Conservation (phyloP, 2,329 filamentous ascomycete species). For the Elsinoe fawcettii region DNA sequence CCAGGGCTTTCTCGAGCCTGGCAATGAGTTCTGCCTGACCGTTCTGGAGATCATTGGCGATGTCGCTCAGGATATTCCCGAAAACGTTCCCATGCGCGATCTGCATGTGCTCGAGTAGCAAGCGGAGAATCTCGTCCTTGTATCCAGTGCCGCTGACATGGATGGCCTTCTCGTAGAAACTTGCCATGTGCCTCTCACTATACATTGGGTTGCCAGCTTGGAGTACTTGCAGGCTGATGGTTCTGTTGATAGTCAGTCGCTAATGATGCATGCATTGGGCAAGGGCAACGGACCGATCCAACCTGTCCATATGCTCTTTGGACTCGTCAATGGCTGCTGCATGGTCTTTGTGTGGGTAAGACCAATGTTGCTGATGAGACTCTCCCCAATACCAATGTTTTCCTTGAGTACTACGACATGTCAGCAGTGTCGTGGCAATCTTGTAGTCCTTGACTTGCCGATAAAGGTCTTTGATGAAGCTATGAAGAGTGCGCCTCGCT, state of each 20-base stretch:
- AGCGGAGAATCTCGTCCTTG: neutral
- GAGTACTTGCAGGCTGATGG: neutral
- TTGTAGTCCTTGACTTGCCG: neutral
- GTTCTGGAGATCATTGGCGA: neutral
- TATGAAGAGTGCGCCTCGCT: neutral
- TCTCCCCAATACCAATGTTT: neutral
- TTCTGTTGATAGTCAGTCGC: neutral
- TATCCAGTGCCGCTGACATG: neutral
- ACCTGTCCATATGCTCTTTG: neutral
- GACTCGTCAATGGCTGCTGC: neutral
- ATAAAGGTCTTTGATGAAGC: neutral
- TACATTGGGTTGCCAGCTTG: neutral
- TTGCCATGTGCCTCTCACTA: neutral
- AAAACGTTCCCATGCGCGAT: neutral
- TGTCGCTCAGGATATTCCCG: neutral
- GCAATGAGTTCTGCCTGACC: neutral
- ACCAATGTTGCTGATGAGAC: neutral
- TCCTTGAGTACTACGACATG: neutral
- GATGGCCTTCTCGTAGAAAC: neutral
- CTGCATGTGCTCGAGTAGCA: neutral
- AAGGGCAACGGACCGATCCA: neutral
- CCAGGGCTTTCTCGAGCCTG: neutral
- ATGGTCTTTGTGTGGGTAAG: neutral
- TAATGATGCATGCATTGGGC: neutral
- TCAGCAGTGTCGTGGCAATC: neutral